phyloP scores from a whole-genome alignment of 164 flowering plant species.

The Paratinospora sagittata region DNA sequence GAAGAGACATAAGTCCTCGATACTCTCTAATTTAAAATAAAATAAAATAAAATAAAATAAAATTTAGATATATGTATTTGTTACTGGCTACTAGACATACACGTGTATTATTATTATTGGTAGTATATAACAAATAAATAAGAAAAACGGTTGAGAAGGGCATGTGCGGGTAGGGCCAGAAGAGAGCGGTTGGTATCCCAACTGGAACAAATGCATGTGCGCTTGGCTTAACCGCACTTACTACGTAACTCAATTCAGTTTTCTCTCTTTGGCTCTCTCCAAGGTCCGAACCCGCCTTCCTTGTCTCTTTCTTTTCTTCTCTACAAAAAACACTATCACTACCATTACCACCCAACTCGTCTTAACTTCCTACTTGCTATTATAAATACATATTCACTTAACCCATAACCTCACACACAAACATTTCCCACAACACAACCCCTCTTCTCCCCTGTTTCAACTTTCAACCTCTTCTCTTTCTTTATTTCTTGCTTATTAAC shows the following conservation, averaged over 20 bases:
- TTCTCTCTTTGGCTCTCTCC: no score
- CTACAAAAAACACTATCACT: neutral
- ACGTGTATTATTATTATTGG: neutral
- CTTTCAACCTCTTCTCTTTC: neutral
- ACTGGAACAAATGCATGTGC: conserved; percentile 52
- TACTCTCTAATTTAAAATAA: no score
- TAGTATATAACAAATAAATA: no score
- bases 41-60: no score
- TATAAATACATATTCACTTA: neutral
- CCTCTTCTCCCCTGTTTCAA: neutral
- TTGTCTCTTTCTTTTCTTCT: neutral
- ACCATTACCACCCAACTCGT: conserved; percentile 4
- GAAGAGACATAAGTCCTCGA: no score
- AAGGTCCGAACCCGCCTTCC: neutral
- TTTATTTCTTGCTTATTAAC: neutral
- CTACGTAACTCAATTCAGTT: neutral
- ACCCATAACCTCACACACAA: neutral
- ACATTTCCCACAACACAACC: neutral
- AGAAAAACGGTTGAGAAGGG: conserved; percentile 14
- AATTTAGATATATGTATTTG: no score
- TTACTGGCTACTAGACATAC: no score
- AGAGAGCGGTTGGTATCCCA: conserved; percentile 30
- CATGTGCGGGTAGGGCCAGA: conserved; percentile 42
- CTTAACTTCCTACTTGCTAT: neutral
- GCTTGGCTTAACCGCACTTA: conserved; percentile 1